Evolutionary conservation across 176 grass and related monocot species (phyloP).

Genomic region (Juncus effusus): DNA sequence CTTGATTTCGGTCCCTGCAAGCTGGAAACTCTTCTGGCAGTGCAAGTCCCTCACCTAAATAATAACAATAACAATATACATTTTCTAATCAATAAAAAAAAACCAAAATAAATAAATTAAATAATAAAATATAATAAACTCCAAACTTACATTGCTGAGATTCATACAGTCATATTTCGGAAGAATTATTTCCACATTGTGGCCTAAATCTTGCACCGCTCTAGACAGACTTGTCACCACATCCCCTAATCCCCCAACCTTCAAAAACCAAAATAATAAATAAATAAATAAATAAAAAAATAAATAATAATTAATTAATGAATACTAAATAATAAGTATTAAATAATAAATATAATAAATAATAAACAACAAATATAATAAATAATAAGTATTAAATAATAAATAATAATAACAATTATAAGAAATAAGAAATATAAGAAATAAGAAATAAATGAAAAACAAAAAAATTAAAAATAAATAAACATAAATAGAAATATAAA

Average conservation of each 20-base stretch:
- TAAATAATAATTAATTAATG: not conserved
- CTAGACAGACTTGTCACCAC: conserved; percentile 98
- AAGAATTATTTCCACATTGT: conserved; percentile 90
- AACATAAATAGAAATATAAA: too few relatives aligned
- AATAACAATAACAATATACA: conserved; percentile 21
- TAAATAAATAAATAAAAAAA: not conserved
- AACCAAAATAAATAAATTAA: not conserved
- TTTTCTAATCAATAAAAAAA: conserved; percentile 6
- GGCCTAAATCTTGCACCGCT: conserved; percentile 92
- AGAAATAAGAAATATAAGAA: too few relatives aligned
- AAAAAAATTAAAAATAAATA: too few relatives aligned
- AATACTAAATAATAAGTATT: too few relatives aligned
- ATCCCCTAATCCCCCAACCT: conserved; percentile 95
- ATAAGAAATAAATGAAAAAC: too few relatives aligned
- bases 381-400: too few relatives aligned
- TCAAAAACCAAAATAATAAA: conserved; percentile 7
- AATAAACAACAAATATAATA: too few relatives aligned
- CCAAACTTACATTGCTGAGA: conserved; percentile 78
- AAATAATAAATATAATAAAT: too few relatives aligned
- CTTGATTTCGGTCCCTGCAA: conserved; percentile 73
- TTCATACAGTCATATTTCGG: conserved; percentile 95
- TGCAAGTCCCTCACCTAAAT: conserved; percentile 81
- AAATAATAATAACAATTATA: too few relatives aligned
- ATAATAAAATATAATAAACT: not conserved
- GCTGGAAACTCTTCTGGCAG: conserved; percentile 54